These are phyloP conservation scores for Kurtzmaniella quercitrusa DNA, from an alignment of 1,139 yeast genomes.

Conservation along the genomic window DNA sequence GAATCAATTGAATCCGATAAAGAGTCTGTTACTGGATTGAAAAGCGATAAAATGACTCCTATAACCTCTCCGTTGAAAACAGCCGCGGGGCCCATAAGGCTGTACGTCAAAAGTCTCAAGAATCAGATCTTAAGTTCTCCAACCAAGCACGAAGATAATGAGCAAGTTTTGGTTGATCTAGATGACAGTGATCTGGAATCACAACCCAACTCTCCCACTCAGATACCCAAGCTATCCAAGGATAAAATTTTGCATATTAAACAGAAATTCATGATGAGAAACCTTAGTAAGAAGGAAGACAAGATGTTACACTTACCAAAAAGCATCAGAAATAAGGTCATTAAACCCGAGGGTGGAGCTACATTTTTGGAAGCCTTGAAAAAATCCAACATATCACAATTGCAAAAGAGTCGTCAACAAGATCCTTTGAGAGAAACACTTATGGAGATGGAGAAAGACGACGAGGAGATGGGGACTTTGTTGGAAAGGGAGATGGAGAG, in stretches of 20 bases:
- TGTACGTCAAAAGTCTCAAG: slow-evolving; percentile 32
- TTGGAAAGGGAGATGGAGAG: slow-evolving; percentile 62
- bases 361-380: slow-evolving; percentile 24
- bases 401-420: slow-evolving; percentile 19
- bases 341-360: slow-evolving; percentile 5
- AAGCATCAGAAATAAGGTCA: slow-evolving; percentile 9
- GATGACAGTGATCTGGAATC: slow-evolving; percentile 15
- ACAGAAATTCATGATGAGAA: slow-evolving; percentile 30
- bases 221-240: slow-evolving; percentile 33
- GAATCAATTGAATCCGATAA: slow-evolving; percentile 1
- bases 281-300: slow-evolving; percentile 8
- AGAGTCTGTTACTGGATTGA: slow-evolving; percentile 3
- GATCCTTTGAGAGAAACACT: slow-evolving; percentile 25
- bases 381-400: slow-evolving; percentile 33
- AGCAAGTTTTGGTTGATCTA: slow-evolving; percentile 16
- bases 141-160: slow-evolving; percentile 11
- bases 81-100: slow-evolving; percentile 29
- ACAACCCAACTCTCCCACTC: slow-evolving; percentile 1
- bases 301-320: slow-evolving; percentile 10
- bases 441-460: slow-evolving; percentile 38
- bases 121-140: slow-evolving; percentile 23
- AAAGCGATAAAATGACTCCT: slow-evolving; percentile 21
- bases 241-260: slow-evolving; percentile 32
- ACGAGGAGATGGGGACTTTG: slow-evolving; percentile 43
- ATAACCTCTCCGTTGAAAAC: slow-evolving; percentile 31